These are phyloP conservation scores for Skeletonema grethae DNA, from an alignment of 108 stramenopile species.

Conservation along the genomic window DNA sequence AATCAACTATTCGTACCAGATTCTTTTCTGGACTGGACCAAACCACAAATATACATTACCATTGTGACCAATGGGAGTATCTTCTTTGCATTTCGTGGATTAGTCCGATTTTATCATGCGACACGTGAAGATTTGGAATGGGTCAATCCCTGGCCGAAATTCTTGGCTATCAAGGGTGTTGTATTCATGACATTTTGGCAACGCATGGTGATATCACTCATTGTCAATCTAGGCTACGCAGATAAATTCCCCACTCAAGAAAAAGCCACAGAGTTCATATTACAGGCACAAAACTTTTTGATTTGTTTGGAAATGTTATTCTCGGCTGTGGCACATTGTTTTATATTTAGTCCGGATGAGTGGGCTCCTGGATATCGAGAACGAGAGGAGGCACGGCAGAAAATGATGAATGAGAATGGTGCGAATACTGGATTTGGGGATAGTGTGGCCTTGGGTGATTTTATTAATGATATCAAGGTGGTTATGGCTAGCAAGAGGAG, in stretches of 20 bases:
- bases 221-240: conserved; percentile 43
- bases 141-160: conserved; percentile 88
- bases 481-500: conserved; percentile 44
- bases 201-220: conserved; percentile 59
- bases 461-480: conserved; percentile 63
- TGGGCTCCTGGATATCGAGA: conserved; percentile 78
- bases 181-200: conserved; percentile 95
- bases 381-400: conserved; percentile 40
- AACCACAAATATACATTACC: conserved; percentile 66
- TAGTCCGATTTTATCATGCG: conserved; percentile 88
- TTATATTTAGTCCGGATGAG: conserved; percentile 88
- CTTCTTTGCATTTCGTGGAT: conserved; percentile 84
- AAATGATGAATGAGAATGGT: conserved; percentile 14
- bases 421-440: conserved; percentile 28
- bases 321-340: conserved; percentile 81
- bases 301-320: conserved; percentile 94
- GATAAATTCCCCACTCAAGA: conserved; percentile 43
- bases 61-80: conserved; percentile 83
- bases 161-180: conserved; percentile 88
- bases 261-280: conserved; percentile 50
- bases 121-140: conserved; percentile 74
- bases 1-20: conserved; percentile 40
- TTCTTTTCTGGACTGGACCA: conserved; percentile 38
- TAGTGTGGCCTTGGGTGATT: conserved; percentile 71
- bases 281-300: conserved; percentile 75